phyloP scores from a whole-genome alignment of 768 basidiomycete genomes.

The Termitomyces sp. region DNA sequence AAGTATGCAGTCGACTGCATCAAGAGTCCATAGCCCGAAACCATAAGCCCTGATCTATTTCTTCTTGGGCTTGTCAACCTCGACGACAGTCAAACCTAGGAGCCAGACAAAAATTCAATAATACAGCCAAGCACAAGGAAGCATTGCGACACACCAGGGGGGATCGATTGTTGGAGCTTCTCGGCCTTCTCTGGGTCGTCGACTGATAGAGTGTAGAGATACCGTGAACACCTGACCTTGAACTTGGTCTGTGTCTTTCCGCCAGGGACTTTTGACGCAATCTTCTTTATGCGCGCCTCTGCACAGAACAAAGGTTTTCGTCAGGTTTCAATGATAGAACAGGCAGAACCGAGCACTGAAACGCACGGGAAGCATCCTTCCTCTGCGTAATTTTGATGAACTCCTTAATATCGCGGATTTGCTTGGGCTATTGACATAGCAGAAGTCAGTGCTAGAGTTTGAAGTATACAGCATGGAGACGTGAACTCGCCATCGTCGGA shows the following conservation, averaged over 20 bases:
- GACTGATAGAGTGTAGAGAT: slow-evolving; percentile 94
- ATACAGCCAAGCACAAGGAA: neutral
- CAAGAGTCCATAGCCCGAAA: slow-evolving; percentile 42
- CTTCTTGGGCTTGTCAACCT: slow-evolving; percentile 86
- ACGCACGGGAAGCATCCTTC: slow-evolving; percentile 95
- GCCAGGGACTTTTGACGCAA: slow-evolving; percentile 56
- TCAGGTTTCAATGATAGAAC: neutral
- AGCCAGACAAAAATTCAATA: neutral
- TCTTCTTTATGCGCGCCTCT: slow-evolving; percentile 99
- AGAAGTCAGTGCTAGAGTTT: slow-evolving; percentile 7
- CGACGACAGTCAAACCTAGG: slow-evolving; percentile 85
- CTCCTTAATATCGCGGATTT: slow-evolving; percentile 97
- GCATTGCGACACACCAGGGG: slow-evolving; percentile 74
- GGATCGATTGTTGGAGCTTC: slow-evolving; percentile 92
- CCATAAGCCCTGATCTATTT: slow-evolving; percentile 37
- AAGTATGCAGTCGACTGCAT: slow-evolving; percentile 15
- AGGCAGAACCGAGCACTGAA: neutral
- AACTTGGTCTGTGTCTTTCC: slow-evolving; percentile 91
- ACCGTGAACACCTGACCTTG: slow-evolving; percentile 96
- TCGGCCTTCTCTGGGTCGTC: slow-evolving; percentile 98
- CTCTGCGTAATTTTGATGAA: slow-evolving; percentile 96
- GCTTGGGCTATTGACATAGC: slow-evolving; percentile 68
- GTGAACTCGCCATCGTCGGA: slow-evolving; percentile 35
- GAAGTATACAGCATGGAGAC: neutral
- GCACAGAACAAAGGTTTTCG: slow-evolving; percentile 8